phyloP scores from a whole-genome alignment of 208 protist species.

The Trypanosoma lewisi region DNA sequence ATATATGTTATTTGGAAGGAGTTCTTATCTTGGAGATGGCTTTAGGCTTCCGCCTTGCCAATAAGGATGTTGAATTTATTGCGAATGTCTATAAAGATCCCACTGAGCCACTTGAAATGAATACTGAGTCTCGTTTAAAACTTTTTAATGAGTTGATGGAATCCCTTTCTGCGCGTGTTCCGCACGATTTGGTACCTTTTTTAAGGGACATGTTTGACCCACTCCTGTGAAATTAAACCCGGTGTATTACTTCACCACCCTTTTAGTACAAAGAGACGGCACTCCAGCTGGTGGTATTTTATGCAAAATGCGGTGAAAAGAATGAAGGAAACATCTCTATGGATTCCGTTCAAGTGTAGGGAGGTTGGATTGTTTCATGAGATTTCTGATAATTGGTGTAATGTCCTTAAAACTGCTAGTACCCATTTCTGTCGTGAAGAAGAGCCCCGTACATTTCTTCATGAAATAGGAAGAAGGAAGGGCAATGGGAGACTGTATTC shows the following conservation, averaged over 20 bases:
- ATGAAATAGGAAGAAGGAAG: constrained; percentile 14
- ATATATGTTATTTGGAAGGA: constrained; percentile 20
- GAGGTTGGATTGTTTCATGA: constrained; percentile 24
- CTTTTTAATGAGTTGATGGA: constrained; percentile 8
- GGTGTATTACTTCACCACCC: constrained; percentile 12
- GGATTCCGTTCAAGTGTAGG: constrained; percentile 12
- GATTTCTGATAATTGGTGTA: constrained; percentile 9
- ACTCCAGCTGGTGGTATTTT: no score
- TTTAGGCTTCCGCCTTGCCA: constrained; percentile 14
- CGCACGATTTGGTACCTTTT: constrained; percentile 5
- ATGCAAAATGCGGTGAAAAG: neutral
- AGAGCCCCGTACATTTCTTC: constrained; percentile 6
- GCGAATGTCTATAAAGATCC: constrained; percentile 3
- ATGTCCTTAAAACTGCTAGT: constrained; percentile 6
- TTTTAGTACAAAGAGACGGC: constrained; percentile 5
- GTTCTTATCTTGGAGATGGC: constrained; percentile 20
- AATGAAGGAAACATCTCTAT: neutral
- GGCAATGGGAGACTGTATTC: neutral
- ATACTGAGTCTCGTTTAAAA: constrained; percentile 4
- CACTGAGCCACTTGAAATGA: constrained; percentile 3
- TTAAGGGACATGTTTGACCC: constrained; percentile 11
- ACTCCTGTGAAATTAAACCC: neutral
- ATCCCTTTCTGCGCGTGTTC: constrained; percentile 11
- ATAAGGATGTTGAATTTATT: constrained; percentile 6
- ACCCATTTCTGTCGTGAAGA: neutral